These are phyloP conservation scores for Gyromitra esculenta DNA, from an alignment of 2,329 filamentous ascomycete species.

Conservation along the genomic window DNA sequence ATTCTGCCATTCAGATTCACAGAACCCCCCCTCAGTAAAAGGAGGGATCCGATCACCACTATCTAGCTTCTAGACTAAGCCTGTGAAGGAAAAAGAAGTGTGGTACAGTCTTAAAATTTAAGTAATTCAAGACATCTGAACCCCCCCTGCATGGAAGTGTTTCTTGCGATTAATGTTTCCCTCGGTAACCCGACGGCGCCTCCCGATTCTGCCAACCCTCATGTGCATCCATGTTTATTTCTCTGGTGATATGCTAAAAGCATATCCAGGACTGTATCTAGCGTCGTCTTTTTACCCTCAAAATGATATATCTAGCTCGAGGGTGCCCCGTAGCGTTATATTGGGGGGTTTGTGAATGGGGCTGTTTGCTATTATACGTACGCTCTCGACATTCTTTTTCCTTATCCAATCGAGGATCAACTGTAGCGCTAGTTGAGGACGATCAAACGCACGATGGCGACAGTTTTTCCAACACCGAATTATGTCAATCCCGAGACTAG, in stretches of 20 bases:
- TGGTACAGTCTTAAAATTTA: not conserved
- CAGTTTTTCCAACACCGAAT: slow-evolving; percentile 14
- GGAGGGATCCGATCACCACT: slow-evolving; percentile 5
- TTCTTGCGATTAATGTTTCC: not conserved
- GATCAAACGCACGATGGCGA: slow-evolving; percentile 14
- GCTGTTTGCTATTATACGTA: not conserved
- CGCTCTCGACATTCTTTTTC: slow-evolving; percentile 19
- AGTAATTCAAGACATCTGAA: not conserved
- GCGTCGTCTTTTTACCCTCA: not conserved
- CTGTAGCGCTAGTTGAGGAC: slow-evolving; percentile 9
- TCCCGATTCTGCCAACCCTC: slow-evolving; percentile 5
- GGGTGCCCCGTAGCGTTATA: not conserved
- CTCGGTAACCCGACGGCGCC: not conserved
- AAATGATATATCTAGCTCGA: slow-evolving; percentile 13
- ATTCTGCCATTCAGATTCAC: not conserved
- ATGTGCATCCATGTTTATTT: not conserved
- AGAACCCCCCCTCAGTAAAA: not conserved
- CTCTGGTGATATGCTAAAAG: not conserved
- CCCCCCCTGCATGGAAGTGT: not conserved
- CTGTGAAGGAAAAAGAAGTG: not conserved
- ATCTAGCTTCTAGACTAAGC: slow-evolving; percentile 2
- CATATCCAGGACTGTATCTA: not conserved
- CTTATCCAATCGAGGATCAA: slow-evolving; percentile 11
- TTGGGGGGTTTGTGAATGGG: not conserved
- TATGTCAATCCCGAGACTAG: slow-evolving; percentile 41